phyloP scores from a whole-genome alignment of 2,329 filamentous ascomycete genomes.

The Trichoderma aggressivum region DNA sequence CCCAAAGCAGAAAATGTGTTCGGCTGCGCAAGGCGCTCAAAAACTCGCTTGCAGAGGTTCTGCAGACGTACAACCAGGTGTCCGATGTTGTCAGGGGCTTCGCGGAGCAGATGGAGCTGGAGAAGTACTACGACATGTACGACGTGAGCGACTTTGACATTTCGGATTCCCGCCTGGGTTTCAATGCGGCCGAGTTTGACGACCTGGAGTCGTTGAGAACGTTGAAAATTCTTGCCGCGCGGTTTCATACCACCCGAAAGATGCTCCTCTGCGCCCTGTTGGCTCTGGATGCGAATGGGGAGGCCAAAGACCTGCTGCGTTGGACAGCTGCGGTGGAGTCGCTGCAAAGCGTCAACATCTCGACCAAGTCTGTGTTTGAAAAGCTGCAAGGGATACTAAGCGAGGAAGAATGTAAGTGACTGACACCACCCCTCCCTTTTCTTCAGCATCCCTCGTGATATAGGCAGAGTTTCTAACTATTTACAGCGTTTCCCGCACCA shows the following conservation, averaged over 20 bases:
- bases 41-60: constrained; percentile 63
- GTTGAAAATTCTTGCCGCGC: constrained; percentile 76
- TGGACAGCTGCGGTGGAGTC: constrained; percentile 78
- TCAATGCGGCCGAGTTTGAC: constrained; percentile 66
- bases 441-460: neutral
- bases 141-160: constrained; percentile 73
- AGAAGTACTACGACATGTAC: constrained; percentile 90
- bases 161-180: constrained; percentile 63
- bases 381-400: constrained; percentile 66
- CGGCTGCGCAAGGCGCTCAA: constrained; percentile 75
- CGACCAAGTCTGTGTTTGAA: constrained; percentile 60
- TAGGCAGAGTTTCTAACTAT: constrained; percentile 9
- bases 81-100: constrained; percentile 67
- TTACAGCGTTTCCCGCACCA: constrained; percentile 49
- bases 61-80: constrained; percentile 69
- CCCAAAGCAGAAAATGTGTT: constrained; percentile 73
- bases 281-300: constrained; percentile 78
- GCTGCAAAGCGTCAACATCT: constrained; percentile 61
- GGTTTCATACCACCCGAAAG: constrained; percentile 76
- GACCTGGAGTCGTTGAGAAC: constrained; percentile 74
- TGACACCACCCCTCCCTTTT: neutral
- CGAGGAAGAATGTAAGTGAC: constrained; percentile 71
- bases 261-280: constrained; percentile 86
- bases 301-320: constrained; percentile 69
- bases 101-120: constrained; percentile 75